A percentile compares a stretch with the other conserved stretches of the same genome.
Evolutionary conservation across 345 rosid genomes (phyloP).

Genomic region (Barbarea vulgaris): DNA sequence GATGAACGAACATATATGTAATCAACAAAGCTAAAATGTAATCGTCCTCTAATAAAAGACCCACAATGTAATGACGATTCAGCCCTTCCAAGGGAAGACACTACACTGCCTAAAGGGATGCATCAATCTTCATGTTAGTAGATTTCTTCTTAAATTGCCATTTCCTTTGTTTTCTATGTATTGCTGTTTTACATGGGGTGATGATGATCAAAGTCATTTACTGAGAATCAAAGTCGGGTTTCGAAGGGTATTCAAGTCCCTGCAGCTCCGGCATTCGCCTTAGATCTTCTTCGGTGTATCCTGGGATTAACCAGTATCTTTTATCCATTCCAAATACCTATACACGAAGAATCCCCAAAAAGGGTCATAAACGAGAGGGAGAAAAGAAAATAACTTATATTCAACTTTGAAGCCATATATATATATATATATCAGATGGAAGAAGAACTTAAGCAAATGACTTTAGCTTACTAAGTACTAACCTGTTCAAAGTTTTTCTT

Average conservation of each 20-base stretch:
- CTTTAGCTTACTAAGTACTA: constrained; percentile 25
- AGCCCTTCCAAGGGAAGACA: constrained; percentile 6
- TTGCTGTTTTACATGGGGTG: constrained; percentile 27
- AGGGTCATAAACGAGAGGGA: not conserved
- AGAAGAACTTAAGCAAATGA: not conserved
- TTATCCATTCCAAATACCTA: constrained; percentile 94
- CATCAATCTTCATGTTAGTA: constrained; percentile 34
- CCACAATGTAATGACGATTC: not conserved
- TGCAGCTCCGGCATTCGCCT: constrained; percentile 87
- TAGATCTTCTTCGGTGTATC: constrained; percentile 83
- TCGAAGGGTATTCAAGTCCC: constrained; percentile 93
- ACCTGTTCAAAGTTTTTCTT: constrained; percentile 96
- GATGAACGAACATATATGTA: constrained; percentile 10
- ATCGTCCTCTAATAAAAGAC: not conserved
- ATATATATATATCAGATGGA: not conserved
- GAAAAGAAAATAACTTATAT: not conserved
- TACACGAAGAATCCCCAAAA: not conserved
- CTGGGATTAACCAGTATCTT: constrained; percentile 79
- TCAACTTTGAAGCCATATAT: not conserved
- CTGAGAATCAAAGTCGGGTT: constrained; percentile 81
- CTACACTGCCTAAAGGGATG: constrained; percentile 13
- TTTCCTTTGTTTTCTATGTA: constrained; percentile 23
- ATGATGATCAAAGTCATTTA: constrained; percentile 33
- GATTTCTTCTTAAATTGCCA: constrained; percentile 12
- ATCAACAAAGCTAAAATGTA: constrained; percentile 9